Base-by-base conservation (phyloP, 2,329 filamentous ascomycete species). In the Fusarium keratoplasticum region DNA sequence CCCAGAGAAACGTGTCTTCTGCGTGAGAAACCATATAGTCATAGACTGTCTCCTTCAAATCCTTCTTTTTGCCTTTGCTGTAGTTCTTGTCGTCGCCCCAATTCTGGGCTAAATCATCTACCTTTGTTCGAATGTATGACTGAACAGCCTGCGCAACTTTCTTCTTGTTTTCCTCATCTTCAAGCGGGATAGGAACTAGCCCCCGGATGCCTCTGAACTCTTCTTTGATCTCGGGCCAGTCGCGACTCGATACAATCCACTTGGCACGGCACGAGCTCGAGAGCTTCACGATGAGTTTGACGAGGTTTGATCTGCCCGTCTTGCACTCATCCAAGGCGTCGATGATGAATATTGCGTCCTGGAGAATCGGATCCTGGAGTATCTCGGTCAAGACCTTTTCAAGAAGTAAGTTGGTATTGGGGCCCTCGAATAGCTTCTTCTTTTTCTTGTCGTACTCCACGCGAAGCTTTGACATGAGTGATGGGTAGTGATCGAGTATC, bases 241-340 rank as follows among this genome's bases (percentile, higher is more conserved):
- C 64, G 31, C 85, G 84, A 66, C 86, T 87, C 3, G 84, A 84
- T 5, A 85, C 58, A 31, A 87, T 69, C 82, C 84, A 86, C 69
- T 84, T 86, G 36, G 83, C 73, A 7, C 66, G 76, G 33, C 50
- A 54, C 6, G 25, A 31, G 50, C 27, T 54, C 18, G 76, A 78
- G 35, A 76, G 78, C 4, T 78, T 57, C 14, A 67, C 61, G 44
- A 87, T 80, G 6, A 86, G 74, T 4, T 81, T 59, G 9, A 86
- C 77, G 36, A 87, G 82, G 42, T 76, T 36, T 4, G 54, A 7
- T n/a, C 76, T 67, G 38, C 74, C 80, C 10, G 29, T 67, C 38
- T 52, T 70, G 69, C 86, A 88, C 72, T 89, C 85, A 67, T 89
- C 85, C 0, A 89, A 83, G 3, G 83, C 85, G 74, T 88, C 85